Evolutionary conservation across 2,329 filamentous ascomycete species (phyloP), one percentile per base, ranked within the genome.

Genomic region (Alternaria consortialis): DNA sequence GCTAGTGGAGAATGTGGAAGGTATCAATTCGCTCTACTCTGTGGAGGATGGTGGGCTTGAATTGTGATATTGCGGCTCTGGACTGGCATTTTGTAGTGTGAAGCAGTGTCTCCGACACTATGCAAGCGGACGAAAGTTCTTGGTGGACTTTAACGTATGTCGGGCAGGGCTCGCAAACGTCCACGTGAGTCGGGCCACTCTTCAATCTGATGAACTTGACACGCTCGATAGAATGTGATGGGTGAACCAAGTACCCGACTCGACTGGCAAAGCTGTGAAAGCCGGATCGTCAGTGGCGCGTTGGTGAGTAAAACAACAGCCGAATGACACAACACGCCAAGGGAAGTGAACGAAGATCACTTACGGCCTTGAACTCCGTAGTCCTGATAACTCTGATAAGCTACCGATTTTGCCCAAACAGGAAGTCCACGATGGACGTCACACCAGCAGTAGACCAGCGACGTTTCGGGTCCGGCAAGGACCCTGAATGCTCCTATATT

Each of bases 371-470:
- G 20, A 25, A 5, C 11, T 5, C 32, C 9, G 31, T 37, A n/a
- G 46, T n/a, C 32, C 17, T 6, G 20, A 25, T 27, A 15, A n/a
- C 32, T 37, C 20, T 37, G 13, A 36, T 7, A 50, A 50, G 32
- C 8, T 27, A 50, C 6, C 20, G 31, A 36, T 50, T 36, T 50
- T 4, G 13, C 43, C 44, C 53, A 36, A 56, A 44, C 23, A 20
- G 47, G 53, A 48, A 60, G 39, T 46, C 53, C 56, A 60, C 61
- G 53, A 60, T 54, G 20, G 40, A 36, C 27, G 29, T 53, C 54
- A 23, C 23, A 13, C 40, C 23, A 40, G 27, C 13, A 25, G 39
- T 37, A 31, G 32, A 20, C 27, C 36, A 51, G 34, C 25, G 46
- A 27, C 12, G 36, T 34, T 52, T 43, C 57, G 42, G 58, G 47